Evolutionary conservation across 2,329 filamentous ascomycete genomes (phyloP), one percentile per base, ranked within the genome.

Genomic region (Exophiala phaeomuriformis): DNA sequence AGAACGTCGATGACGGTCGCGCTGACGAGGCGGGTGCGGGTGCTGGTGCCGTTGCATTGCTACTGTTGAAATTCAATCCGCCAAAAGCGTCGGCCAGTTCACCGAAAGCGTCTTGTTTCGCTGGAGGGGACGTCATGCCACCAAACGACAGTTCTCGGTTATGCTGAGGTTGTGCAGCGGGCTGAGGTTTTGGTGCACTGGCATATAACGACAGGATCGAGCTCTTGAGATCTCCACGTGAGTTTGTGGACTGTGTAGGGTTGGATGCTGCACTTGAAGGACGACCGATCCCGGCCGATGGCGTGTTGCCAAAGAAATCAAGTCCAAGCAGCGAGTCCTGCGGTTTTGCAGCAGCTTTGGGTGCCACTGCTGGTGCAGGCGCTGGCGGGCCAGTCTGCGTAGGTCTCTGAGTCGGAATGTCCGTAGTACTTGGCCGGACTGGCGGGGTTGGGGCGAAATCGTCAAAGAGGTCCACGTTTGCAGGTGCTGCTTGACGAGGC

Each of bases 151-250:
- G 76, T 37, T 78, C 77, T 8, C 79, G 77, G 35, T 75, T 74
- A 66, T 86, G 83, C 31, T 76, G 72, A 27, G 71, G 68, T 27
- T 71, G 68, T 36, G 73, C 66, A 51, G 72, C 73, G 51, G 81
- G 76, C 63, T 87, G 85, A n/a, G 88, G 83, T 66, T 89, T 86
- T 1, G 90, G 86, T 3, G 82, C 82, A 5, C 88, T 86, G 7
- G 90, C 89, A 67, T 98, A 98, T 10, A 98, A 79, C 5, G 93
- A 98, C 46, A 98, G 74, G 56, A 98, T 98, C 2, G 91, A 97
- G 70, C 96, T 91, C 72, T 98, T 98, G 56, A 98, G 75, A 67
- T 98, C 93, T 2, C 91, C 90, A 57, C 93, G 80, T 43, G 90
- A 94, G 63, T 87, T 84, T 8, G 79, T 78, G 12, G 75, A 75